Percentiles rank a stretch among this genome's conserved stretches.
Conservation (phyloP, 2,329 filamentous ascomycete genomes). For the Hymenoscyphus albidus region DNA sequence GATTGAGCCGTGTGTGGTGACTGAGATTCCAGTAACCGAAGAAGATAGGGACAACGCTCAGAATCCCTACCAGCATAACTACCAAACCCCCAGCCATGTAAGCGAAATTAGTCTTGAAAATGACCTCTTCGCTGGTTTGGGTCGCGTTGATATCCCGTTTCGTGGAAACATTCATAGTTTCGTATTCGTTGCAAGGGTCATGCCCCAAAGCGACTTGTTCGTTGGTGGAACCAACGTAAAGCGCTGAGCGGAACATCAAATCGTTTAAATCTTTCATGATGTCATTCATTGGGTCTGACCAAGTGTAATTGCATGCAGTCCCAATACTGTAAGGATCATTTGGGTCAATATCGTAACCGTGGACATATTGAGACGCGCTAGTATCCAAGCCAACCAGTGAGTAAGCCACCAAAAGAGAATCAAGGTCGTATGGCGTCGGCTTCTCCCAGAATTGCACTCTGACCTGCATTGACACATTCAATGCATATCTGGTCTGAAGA, state of each 20-base stretch:
- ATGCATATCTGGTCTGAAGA: background rate
- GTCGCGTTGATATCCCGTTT: background rate
- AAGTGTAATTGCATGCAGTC: constrained; percentile 11
- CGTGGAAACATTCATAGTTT: background rate
- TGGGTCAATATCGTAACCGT: background rate
- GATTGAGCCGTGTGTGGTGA: constrained; percentile 10
- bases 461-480: background rate
- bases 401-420: too few relatives aligned
- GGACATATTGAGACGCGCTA: constrained; percentile 1
- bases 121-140: background rate
- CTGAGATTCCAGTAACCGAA: constrained; percentile 18
- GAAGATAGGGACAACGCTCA: constrained; percentile 13
- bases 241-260: constrained; percentile 13
- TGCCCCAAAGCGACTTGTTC: background rate
- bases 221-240: constrained; percentile 6
- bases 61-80: background rate
- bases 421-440: too few relatives aligned
- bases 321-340: background rate
- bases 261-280: constrained; percentile 14
- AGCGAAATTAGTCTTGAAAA: constrained; percentile 8
- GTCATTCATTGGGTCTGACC: constrained; percentile 15
- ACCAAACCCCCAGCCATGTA: background rate
- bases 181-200: too few relatives aligned
- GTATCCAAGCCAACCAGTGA: background rate
- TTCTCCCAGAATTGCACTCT: too few relatives aligned